phyloP scores from a whole-genome alignment of 2,329 filamentous ascomycete genomes.

The Neopestalotiopsis clavispora region DNA sequence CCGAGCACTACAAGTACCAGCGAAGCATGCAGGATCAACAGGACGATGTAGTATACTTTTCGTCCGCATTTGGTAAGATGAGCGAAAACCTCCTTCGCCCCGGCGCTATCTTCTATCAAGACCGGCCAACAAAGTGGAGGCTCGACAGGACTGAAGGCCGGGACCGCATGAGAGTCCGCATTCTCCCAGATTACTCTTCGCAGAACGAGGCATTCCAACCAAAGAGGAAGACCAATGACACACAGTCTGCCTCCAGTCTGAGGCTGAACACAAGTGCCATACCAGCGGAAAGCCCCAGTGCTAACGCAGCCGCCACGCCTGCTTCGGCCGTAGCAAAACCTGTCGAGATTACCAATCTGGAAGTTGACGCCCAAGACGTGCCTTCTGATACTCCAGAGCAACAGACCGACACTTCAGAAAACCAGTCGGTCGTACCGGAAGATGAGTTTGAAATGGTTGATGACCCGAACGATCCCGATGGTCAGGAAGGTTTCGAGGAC shows the following conservation, averaged over 20 bases:
- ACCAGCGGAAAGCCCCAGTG: constrained; percentile 22
- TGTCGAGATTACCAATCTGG: constrained; percentile 16
- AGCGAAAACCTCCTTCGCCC: constrained; percentile 78
- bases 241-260: constrained; percentile 38
- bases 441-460: constrained; percentile 97
- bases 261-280: constrained; percentile 34
- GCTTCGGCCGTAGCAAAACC: constrained; percentile 23
- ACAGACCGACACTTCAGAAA: constrained; percentile 29
- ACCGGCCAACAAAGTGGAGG: constrained; percentile 76
- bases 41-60: constrained; percentile 81
- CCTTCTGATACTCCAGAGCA: constrained; percentile 19
- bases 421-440: constrained; percentile 58
- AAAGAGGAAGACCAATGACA: constrained; percentile 69
- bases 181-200: constrained; percentile 76
- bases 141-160: constrained; percentile 94
- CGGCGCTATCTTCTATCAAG: constrained; percentile 78
- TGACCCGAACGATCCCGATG: constrained; percentile 84
- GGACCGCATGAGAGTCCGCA: constrained; percentile 89
- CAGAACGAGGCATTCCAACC: constrained; percentile 80
- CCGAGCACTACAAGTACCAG: constrained; percentile 91
- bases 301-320: constrained; percentile 21
- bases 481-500: constrained; percentile 83
- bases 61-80: constrained; percentile 77
- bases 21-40: constrained; percentile 90
- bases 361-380: constrained; percentile 14